Percentiles rank a stretch among this genome's conserved stretches.
phyloP scores from a whole-genome alignment of 768 basidiomycete species.

The Russula abietina region DNA sequence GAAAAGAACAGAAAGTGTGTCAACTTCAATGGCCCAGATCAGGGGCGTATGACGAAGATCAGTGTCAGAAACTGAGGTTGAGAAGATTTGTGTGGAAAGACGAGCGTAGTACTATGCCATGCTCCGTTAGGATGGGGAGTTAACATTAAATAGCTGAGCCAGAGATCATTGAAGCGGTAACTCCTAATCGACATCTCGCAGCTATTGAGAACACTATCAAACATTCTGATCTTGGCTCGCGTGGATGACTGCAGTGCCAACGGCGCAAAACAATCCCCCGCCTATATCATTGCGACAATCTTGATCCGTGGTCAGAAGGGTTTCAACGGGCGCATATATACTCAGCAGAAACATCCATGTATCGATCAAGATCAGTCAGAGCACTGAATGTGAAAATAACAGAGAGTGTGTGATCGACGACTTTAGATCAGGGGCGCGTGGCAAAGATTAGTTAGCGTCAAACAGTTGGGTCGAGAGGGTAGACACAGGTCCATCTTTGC shows the following conservation, averaged over 20 bases:
- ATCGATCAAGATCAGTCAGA: not conserved
- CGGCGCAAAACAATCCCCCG: not conserved
- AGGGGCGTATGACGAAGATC: not conserved
- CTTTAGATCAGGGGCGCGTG: not conserved
- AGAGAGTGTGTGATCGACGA: not conserved
- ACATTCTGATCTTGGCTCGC: no score
- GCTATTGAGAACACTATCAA: no score
- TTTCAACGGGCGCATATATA: not conserved
- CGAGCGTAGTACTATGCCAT: not conserved
- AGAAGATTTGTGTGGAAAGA: no score
- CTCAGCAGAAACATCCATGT: not conserved
- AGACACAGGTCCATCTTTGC: not conserved
- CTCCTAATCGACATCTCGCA: no score
- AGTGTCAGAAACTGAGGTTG: no score
- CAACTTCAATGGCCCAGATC: not conserved
- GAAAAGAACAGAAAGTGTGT: not conserved
- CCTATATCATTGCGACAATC: not conserved
- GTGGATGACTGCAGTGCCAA: no score
- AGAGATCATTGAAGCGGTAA: no score
- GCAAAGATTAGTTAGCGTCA: not conserved
- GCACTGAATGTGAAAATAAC: not conserved
- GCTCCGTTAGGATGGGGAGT: not conserved
- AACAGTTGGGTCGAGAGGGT: not conserved
- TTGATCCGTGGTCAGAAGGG: not conserved
- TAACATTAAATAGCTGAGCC: not conserved